phyloP scores from a whole-genome alignment of 257 asterid species.

The Ocimum tenuiflorum region DNA sequence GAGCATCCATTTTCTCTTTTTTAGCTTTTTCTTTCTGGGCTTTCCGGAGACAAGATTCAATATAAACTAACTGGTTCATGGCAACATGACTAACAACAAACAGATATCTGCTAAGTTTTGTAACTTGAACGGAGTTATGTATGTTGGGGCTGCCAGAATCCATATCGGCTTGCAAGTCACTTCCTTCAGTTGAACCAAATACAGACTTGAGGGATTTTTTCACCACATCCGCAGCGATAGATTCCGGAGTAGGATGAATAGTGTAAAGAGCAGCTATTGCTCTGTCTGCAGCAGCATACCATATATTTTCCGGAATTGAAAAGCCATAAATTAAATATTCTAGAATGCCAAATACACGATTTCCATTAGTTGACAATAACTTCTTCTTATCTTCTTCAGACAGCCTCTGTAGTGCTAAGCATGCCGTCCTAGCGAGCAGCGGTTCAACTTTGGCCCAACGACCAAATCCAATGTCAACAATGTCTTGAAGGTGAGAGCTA shows the following conservation, averaged over 20 bases:
- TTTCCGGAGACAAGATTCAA: slow-evolving; percentile 65
- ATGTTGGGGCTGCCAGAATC: slow-evolving; percentile 33
- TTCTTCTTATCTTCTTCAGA: slow-evolving; percentile 83
- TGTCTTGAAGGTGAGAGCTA: slow-evolving; percentile 84
- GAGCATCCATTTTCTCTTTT: slow-evolving; percentile 57
- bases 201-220: slow-evolving; percentile 66
- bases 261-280: slow-evolving; percentile 71
- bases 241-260: slow-evolving; percentile 88
- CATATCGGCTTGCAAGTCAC: slow-evolving; percentile 37
- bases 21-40: slow-evolving; percentile 69
- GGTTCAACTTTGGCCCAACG: slow-evolving; percentile 97
- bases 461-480: slow-evolving; percentile 94
- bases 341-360: slow-evolving; percentile 63
- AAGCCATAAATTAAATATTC: slow-evolving; percentile 59
- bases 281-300: slow-evolving; percentile 91
- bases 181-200: slow-evolving; percentile 39
- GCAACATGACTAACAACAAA: slow-evolving; percentile 82
- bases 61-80: slow-evolving; percentile 80
- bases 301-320: slow-evolving; percentile 67
- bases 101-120: slow-evolving; percentile 62
- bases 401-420: slow-evolving; percentile 73
- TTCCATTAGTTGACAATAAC: slow-evolving; percentile 57
- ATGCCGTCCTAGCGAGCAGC: slow-evolving; percentile 90
- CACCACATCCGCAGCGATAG: slow-evolving; percentile 59
- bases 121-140: slow-evolving; percentile 50